Conservation (phyloP, 306 rosid species). For the Cucumis melo region DNA sequence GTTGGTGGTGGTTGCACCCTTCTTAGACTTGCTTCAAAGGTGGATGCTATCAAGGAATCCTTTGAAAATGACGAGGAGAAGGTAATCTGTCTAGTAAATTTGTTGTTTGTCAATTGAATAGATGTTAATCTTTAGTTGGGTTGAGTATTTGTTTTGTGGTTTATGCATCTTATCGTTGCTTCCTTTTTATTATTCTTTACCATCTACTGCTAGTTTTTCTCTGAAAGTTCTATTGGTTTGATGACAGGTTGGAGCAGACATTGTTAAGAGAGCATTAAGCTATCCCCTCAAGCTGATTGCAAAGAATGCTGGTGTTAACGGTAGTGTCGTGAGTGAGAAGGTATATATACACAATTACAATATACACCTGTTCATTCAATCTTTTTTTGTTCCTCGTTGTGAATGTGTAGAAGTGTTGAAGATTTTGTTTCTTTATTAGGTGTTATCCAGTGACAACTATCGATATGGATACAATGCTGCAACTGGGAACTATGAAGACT, state of each 20-base stretch:
- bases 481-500: slow-evolving; percentile 89
- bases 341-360: slow-evolving; percentile 17
- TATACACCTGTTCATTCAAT: neutral
- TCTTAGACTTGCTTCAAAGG: slow-evolving; percentile 89
- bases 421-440: slow-evolving; percentile 25
- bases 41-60: slow-evolving; percentile 65
- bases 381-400: neutral
- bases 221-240: neutral
- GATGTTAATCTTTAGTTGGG: neutral
- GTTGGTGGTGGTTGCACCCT: slow-evolving; percentile 99
- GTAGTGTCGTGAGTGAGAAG: slow-evolving; percentile 98
- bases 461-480: slow-evolving; percentile 91
- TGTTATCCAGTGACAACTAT: slow-evolving; percentile 59
- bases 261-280: slow-evolving; percentile 84
- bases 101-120: neutral
- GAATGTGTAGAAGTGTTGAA: neutral
- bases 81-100: slow-evolving; percentile 20
- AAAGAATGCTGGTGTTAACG: slow-evolving; percentile 97
- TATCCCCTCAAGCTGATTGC: slow-evolving; percentile 94
- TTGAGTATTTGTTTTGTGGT: neutral
- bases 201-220: neutral
- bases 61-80: slow-evolving; percentile 90
- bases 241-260: slow-evolving; percentile 90
- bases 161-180: neutral
- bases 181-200: neutral